Conservation (phyloP, 345 rosid genomes). For the Salix arbutifolia region DNA sequence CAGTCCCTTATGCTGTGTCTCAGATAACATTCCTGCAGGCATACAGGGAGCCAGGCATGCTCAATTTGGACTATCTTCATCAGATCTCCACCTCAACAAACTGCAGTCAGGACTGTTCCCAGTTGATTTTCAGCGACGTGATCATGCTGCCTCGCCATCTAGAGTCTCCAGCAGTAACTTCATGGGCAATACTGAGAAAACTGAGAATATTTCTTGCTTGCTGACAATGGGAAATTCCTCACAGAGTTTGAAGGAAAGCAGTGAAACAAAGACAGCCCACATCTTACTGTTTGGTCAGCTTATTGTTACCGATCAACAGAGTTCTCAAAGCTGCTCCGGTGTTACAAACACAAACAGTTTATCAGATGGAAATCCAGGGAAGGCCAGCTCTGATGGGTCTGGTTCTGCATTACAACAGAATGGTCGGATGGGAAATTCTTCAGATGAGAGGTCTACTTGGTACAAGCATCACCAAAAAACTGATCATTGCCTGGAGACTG, state of each 20-base stretch:
- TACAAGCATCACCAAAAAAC: constrained; percentile 39
- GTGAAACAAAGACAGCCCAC: constrained; percentile 54
- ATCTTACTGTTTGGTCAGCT: constrained; percentile 80
- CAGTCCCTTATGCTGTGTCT: constrained; percentile 63
- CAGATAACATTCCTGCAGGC: constrained; percentile 85
- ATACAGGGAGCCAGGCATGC: constrained; percentile 99
- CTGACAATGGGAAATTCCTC: constrained; percentile 58
- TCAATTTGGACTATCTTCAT: constrained; percentile 64
- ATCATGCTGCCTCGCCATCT: constrained; percentile 30
- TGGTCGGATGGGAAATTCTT: constrained; percentile 45
- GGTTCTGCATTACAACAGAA: constrained; percentile 46
- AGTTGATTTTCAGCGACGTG: constrained; percentile 39
- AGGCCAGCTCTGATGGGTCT: constrained; percentile 57
- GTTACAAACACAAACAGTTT: constrained; percentile 50
- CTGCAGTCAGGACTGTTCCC: constrained; percentile 49
- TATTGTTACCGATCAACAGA: constrained; percentile 60
- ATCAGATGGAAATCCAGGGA: constrained; percentile 47
- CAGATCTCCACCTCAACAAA: constrained; percentile 62
- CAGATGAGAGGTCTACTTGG: constrained; percentile 62
- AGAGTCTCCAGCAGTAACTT: constrained; percentile 29
- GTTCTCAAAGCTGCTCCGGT: constrained; percentile 56
- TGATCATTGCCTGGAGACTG: constrained; percentile 46
- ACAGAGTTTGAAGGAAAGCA: constrained; percentile 32
- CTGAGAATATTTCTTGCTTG: constrained; percentile 49
- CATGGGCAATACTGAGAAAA: constrained; percentile 23